Evolutionary conservation across 2,329 filamentous ascomycete species (phyloP).

Genomic region (Ophiostoma sp.): DNA sequence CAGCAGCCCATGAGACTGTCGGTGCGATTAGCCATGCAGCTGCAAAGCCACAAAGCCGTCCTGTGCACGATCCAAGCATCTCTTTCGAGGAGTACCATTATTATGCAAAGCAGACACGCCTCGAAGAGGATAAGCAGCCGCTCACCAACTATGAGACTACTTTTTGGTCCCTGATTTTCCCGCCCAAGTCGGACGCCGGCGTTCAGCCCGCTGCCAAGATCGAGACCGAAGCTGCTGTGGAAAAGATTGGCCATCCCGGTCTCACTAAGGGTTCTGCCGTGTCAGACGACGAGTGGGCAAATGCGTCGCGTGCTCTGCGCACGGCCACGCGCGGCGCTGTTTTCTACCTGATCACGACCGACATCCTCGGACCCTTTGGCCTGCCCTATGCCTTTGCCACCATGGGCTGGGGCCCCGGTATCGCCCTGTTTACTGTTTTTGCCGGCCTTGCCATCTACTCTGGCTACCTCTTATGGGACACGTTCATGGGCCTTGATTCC

Average conservation of each 20-base stretch:
- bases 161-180: conserved; percentile 28
- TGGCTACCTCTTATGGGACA: conserved; percentile 43
- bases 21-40: background rate
- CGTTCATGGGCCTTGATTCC: conserved; percentile 44
- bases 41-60: conserved; percentile 25
- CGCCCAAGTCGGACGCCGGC: conserved; percentile 27
- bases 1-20: background rate
- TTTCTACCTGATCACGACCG: conserved; percentile 48
- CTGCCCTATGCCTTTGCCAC: conserved; percentile 34
- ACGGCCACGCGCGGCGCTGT: conserved; percentile 44
- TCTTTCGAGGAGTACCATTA: conserved; percentile 37
- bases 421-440: conserved; percentile 44
- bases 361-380: conserved; percentile 43
- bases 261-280: conserved; percentile 27
- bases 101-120: conserved; percentile 34
- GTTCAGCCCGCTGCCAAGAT: conserved; percentile 18
- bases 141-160: conserved; percentile 27
- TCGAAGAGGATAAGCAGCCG: conserved; percentile 31
- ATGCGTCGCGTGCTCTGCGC: conserved; percentile 42
- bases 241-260: conserved; percentile 19
- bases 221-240: conserved; percentile 15
- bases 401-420: conserved; percentile 36
- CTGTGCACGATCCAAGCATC: conserved; percentile 32
- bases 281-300: conserved; percentile 43
- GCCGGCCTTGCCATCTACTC: conserved; percentile 40